A percentile compares a stretch with the other conserved stretches of the same genome.
Evolutionary conservation across 176 grass and related monocot genomes (phyloP).

Genomic region (Guadua angustifolia): DNA sequence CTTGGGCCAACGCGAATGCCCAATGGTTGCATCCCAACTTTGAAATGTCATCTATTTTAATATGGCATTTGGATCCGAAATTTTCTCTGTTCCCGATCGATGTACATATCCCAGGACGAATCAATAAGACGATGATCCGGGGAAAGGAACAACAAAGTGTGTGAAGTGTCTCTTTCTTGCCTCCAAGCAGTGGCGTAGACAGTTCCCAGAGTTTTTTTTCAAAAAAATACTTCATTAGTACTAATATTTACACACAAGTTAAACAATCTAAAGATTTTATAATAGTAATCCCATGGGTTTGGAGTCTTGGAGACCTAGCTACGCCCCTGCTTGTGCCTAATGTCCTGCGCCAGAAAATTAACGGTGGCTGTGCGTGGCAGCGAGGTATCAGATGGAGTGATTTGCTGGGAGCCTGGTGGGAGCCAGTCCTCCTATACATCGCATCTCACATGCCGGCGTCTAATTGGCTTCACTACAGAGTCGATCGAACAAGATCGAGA

Average conservation of each 20-base stretch:
- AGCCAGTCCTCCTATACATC: background rate
- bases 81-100: constrained; percentile 21
- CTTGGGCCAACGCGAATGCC: constrained; percentile 48
- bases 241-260: too few relatives aligned
- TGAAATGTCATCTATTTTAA: constrained; percentile 57
- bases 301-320: too few relatives aligned
- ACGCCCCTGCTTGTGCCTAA: background rate
- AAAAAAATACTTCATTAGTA: too few relatives aligned
- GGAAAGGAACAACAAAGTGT: constrained; percentile 9
- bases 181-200: background rate
- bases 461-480: constrained; percentile 1
- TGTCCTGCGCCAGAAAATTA: constrained; percentile 33
- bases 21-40: constrained; percentile 40
- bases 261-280: too few relatives aligned
- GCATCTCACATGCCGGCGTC: background rate
- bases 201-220: too few relatives aligned
- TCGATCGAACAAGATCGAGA: background rate
- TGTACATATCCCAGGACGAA: constrained; percentile 35
- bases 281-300: too few relatives aligned
- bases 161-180: constrained; percentile 46
- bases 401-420: constrained; percentile 36
- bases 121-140: constrained; percentile 22
- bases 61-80: constrained; percentile 50
- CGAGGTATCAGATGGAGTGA: background rate
- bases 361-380: background rate